phyloP scores from a whole-genome alignment of 164 flowering plant species.

The Vitis cinerea region DNA sequence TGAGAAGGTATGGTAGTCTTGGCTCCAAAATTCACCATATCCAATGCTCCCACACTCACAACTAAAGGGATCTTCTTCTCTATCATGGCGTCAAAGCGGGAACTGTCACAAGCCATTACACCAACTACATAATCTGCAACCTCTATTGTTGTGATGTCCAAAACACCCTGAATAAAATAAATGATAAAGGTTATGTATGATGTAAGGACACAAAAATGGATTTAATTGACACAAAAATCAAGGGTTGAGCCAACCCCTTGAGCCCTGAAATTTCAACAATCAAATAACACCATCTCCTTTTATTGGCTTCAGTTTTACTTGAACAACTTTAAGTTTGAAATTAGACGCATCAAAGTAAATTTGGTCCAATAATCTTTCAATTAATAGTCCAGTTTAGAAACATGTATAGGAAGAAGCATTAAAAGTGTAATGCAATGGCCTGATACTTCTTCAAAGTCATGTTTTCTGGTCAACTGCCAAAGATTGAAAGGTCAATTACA shows the following conservation, averaged over 20 bases:
- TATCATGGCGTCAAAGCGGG: constrained; percentile 82
- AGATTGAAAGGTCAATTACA: not conserved
- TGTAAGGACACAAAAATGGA: not conserved
- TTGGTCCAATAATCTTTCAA: not conserved
- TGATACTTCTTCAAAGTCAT: not conserved
- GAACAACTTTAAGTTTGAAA: too few species aligned
- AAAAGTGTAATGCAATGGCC: not conserved
- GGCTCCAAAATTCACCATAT: constrained; percentile 94
- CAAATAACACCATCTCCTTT: too few species aligned
- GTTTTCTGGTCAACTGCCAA: not conserved
- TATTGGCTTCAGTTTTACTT: too few species aligned
- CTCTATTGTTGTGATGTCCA: constrained; percentile 95
- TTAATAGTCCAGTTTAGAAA: not conserved
- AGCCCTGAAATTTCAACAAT: too few species aligned
- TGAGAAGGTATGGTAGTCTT: constrained; percentile 66
- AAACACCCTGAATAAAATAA: constrained; percentile 60
- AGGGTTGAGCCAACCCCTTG: too few species aligned
- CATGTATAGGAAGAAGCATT: not conserved
- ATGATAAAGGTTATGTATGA: too few species aligned
- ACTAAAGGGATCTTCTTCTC: constrained; percentile 81
- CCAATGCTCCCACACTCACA: constrained; percentile 87
- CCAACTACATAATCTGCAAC: constrained; percentile 94
- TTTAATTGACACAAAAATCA: too few species aligned
- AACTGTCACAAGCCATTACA: constrained; percentile 90
- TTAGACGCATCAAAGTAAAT: not conserved